phyloP scores from a whole-genome alignment of 2,329 filamentous ascomycete genomes.

The Phyllachora maydis region DNA sequence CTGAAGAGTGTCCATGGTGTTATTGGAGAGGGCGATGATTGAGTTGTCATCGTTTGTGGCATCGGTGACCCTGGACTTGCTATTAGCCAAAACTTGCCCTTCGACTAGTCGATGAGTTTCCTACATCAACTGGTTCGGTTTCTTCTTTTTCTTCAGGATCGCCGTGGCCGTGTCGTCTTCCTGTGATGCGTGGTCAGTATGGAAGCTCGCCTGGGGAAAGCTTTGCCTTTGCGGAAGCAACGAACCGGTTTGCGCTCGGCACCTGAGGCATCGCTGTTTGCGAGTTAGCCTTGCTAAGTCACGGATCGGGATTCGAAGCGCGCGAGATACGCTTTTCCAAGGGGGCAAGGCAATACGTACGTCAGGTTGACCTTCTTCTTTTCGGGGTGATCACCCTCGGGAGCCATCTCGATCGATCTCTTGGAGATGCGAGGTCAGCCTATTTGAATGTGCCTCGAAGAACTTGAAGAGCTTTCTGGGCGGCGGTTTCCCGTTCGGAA shows the following conservation, averaged over 20 bases:
- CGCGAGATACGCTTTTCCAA: slow-evolving; percentile 1
- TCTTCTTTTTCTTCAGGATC: slow-evolving; percentile 99
- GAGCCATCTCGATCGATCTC: too few relatives aligned
- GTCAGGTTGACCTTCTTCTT: slow-evolving; percentile 72
- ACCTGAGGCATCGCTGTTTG: slow-evolving; percentile 63
- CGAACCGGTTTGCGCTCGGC: slow-evolving; percentile 68
- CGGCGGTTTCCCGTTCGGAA: slow-evolving; percentile 1
- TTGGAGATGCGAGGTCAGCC: too few relatives aligned
- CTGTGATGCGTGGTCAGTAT: slow-evolving; percentile 23
- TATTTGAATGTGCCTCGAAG: slow-evolving; percentile 14
- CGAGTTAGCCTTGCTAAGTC: slow-evolving; percentile 13
- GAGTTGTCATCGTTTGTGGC: slow-evolving; percentile 99
- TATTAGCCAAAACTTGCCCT: slow-evolving; percentile 6
- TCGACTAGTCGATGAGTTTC: slow-evolving; percentile 2
- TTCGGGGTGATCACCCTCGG: slow-evolving; percentile 35
- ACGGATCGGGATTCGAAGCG: slow-evolving; percentile 1
- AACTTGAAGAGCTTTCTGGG: slow-evolving; percentile 1
- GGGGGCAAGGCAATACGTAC: too few relatives aligned
- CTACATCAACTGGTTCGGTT: slow-evolving; percentile 97
- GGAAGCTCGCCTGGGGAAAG: slow-evolving; percentile 6
- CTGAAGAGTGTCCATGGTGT: slow-evolving; percentile 96
- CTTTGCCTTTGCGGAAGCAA: slow-evolving; percentile 9
- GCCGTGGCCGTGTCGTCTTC: slow-evolving; percentile 85
- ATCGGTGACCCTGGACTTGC: slow-evolving; percentile 66
- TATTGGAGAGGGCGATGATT: slow-evolving; percentile 93